A percentile compares a stretch with the other conserved stretches of the same genome.
Evolutionary conservation across 208 protist species (phyloP).

Genomic region (Trypanosomatidae sp.): DNA sequence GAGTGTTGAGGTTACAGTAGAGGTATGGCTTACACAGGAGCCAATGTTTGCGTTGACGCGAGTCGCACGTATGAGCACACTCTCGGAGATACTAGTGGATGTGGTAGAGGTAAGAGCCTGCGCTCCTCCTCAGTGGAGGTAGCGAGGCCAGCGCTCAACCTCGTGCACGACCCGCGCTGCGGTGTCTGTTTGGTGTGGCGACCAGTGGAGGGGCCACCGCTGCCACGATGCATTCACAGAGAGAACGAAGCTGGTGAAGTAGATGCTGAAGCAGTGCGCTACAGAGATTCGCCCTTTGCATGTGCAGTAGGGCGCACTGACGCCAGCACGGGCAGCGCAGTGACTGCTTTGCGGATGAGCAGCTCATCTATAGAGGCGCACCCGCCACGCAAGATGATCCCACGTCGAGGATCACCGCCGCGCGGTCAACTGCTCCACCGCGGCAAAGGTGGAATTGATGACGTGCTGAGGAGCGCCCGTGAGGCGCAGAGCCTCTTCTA

Average conservation of each 20-base stretch:
- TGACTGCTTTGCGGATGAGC: not conserved
- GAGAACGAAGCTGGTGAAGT: too few relatives aligned
- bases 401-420: not conserved
- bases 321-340: not conserved
- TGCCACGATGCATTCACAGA: constrained; percentile 7
- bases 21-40: not conserved
- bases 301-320: not conserved
- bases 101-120: not conserved
- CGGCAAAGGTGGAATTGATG: constrained; percentile 50
- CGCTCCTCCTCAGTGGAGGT: not conserved
- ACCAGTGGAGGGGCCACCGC: constrained; percentile 18
- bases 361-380: not conserved
- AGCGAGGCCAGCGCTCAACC: not conserved
- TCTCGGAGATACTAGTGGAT: not conserved
- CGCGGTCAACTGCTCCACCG: constrained; percentile 39
- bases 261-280: not conserved
- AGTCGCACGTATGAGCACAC: not conserved
- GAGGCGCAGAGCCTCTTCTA: constrained; percentile 37
- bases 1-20: not conserved
- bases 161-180: constrained; percentile 11
- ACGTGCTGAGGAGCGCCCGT: constrained; percentile 36
- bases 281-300: not conserved
- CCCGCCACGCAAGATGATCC: not conserved
- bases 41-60: not conserved
- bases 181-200: constrained; percentile 22